Evolutionary conservation across 2,329 filamentous ascomycete genomes (phyloP), one percentile per base, ranked within the genome.

Genomic region (Claviceps cyperi): DNA sequence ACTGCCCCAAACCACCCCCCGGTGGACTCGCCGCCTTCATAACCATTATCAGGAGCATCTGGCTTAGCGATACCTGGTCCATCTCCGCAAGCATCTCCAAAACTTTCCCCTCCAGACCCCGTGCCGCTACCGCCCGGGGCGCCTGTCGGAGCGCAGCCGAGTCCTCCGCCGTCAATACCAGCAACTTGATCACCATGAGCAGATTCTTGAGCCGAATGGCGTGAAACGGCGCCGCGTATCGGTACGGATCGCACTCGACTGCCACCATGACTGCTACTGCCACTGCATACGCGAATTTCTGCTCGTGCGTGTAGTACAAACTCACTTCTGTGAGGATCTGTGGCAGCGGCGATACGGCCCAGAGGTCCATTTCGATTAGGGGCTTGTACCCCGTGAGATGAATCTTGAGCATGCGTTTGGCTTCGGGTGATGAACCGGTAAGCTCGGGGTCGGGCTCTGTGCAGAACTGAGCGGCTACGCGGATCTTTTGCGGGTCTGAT

Each of bases 61-160:
- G 75, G 53, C 72, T 74, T 47, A 78, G 62, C 9, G 71, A 73
- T 3, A 76, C 68, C 53, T 75, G 74, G 51, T 80, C 76, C 9
- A 74, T 68, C 15, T 67, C 65, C 4, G 60, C 58, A 17, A 78
- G 56, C 0, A 59, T 52, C 19, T 67, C 56, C 0, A 62, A 56
- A 14, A 56, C 54, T 47, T 57, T 51, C 43, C 56, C 44, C 19
- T 59, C 57, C n/a, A 64, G 47, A 48, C 52, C 49, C 40, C 53
- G 52, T 1, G 52, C 55, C 3, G 47, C 63, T 49, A 52, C 50
- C 57, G 57, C 15, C 57, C 55, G 43, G 63, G 55, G 52, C 57
- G 37, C 51, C 55, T 8, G 63, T 55, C 36, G 55, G 62, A 19
- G 60, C 61, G 3, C 65, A 13, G 64, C 43, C 28, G 46, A 43